Base-by-base conservation (phyloP, 768 basidiomycete species). In the Dentipellis sp. region DNA sequence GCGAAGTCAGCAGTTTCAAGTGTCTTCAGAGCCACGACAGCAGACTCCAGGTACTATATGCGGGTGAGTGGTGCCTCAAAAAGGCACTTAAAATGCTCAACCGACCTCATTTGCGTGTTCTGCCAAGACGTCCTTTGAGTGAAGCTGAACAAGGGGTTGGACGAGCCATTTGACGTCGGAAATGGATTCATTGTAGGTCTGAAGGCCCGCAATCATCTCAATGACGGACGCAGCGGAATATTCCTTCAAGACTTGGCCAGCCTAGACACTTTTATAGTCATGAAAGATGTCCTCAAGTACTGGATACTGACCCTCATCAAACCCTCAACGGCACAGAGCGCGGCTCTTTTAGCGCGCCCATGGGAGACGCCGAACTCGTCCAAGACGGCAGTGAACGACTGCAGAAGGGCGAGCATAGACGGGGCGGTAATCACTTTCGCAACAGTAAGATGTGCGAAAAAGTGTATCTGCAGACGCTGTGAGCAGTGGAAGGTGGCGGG, bases 281-380 rank as follows among this genome's bases (percentile, higher is more conserved):
- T 3, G 4, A 42, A 12, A 39, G 14, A 40, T 37, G 17, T n/a
- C 47, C 14, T 21, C 37, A 40, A 49, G 10, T 17, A 23, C 42
- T 11, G 5, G 64, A 79, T 49, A 29, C 29, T 29, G 60, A 85
- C 84, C 56, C 89, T 85, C 68, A 93, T 79, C 0, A 92, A 71
- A 9, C 88, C 88, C 68, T 93, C 91, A 5, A 82, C 85, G 10
- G 88, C 88, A 68, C 90, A 90, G 10, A 90, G 69, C 0, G 85
- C 88, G 0, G 91, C 89, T 48, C 82, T 78, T 68, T 90, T 86
- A 2, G 88, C 91, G 16, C 91, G 81, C n/a, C 85, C 82, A 60
- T 87, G 83, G 4, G 91, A 91, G 2, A 91, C 88, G 49, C 88
- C 88, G 55, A 94, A 91, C 65, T 94, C 92, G 64, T 93, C 90